Percentiles rank a stretch among this genome's conserved stretches.
Evolutionary conservation across 2,329 filamentous ascomycete genomes (phyloP).

Genomic region (Nemania sp.): DNA sequence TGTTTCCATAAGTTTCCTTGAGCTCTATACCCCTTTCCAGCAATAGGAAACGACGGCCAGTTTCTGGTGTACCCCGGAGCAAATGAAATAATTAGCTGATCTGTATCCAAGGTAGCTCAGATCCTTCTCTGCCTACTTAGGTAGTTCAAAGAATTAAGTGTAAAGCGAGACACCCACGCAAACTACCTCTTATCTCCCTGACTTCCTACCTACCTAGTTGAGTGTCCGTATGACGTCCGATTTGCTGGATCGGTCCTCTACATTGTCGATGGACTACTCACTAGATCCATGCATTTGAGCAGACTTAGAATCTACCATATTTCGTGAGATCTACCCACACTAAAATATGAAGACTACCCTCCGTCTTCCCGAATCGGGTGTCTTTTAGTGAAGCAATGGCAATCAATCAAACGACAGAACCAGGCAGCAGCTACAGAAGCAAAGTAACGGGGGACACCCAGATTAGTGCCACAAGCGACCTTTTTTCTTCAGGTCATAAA

Average conservation of each 20-base stretch:
- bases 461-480: neutral
- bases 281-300: neutral
- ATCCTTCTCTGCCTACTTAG: neutral
- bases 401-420: neutral
- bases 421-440: neutral
- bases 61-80: neutral
- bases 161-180: neutral
- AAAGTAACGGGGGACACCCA: neutral
- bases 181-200: neutral
- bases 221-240: neutral
- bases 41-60: slow-evolving; percentile 19
- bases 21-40: slow-evolving; percentile 43
- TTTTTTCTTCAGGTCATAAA: neutral
- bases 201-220: neutral
- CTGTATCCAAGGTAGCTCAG: neutral
- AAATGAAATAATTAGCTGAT: neutral
- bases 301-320: neutral
- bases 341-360: neutral
- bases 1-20: slow-evolving; percentile 24
- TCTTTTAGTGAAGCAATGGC: neutral
- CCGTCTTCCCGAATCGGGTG: no score
- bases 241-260: neutral
- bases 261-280: neutral
- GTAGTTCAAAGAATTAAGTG: neutral
- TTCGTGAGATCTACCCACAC: neutral